These are phyloP conservation scores for Selaginella moellendorffii DNA, from an alignment of 75 land plant genomes.

Conservation along the genomic window DNA sequence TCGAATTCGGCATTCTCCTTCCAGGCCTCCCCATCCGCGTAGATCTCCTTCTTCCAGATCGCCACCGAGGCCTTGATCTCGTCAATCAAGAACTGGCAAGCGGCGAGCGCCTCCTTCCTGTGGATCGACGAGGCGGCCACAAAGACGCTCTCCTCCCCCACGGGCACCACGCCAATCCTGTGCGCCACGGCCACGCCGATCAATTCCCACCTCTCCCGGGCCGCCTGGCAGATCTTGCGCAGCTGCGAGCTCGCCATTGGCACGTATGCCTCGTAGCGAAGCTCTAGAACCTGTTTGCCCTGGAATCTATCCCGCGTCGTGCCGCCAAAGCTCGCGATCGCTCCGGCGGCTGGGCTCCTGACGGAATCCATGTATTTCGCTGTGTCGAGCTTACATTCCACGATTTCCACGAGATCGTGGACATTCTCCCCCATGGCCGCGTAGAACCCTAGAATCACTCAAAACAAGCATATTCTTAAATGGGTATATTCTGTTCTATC, in stretches of 20 bases:
- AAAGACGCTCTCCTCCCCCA: constrained; percentile 73
- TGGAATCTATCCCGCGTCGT: constrained; percentile 54
- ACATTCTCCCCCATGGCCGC: too few relatives aligned
- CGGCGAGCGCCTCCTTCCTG: constrained; percentile 58
- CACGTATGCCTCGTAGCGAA: constrained; percentile 72
- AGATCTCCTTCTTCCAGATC: constrained; percentile 97
- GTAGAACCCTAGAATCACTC: too few relatives aligned
- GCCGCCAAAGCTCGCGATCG: constrained; percentile 80
- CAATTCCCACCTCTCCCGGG: constrained; percentile 44
- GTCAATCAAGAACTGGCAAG: constrained; percentile 70
- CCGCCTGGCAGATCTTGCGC: constrained; percentile 34
- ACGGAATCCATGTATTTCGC: constrained; percentile 41
- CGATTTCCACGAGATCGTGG: constrained; percentile 16
- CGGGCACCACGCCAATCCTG: constrained; percentile 55
- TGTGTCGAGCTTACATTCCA: constrained; percentile 30
- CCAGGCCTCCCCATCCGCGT: constrained; percentile 80
- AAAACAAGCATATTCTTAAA: too few relatives aligned
- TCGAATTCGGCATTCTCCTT: constrained; percentile 81
- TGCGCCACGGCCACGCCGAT: constrained; percentile 45
- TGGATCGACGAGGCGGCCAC: constrained; percentile 78
- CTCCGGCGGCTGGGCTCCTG: constrained; percentile 51
- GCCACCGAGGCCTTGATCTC: constrained; percentile 84
- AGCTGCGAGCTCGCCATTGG: constrained; percentile 49
- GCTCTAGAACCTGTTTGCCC: constrained; percentile 49
- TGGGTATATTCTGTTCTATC: too few relatives aligned